Evolutionary conservation across 768 basidiomycete species (phyloP).

Genomic region (Lactifluus subvellereus): DNA sequence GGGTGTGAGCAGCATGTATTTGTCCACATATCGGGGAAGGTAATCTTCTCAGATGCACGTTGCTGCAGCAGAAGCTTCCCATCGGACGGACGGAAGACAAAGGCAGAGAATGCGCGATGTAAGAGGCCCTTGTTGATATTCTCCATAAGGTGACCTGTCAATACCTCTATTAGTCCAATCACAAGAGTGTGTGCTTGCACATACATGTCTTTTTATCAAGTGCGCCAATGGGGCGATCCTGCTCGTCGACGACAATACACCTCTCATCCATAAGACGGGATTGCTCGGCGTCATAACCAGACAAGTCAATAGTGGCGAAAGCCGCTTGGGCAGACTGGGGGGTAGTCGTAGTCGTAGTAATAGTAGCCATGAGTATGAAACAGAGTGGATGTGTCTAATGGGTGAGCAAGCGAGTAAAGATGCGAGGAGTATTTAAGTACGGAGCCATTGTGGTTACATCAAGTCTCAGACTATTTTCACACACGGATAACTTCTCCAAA

Average conservation of each 20-base stretch:
- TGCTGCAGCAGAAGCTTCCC: conserved; percentile 92
- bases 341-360: conserved; percentile 37
- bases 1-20: conserved; percentile 99
- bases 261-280: conserved; percentile 93
- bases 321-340: conserved; percentile 7
- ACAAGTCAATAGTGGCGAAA: conserved; percentile 71
- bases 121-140: conserved; percentile 92
- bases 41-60: conserved; percentile 97
- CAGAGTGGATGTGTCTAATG: not conserved
- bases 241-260: conserved; percentile 86
- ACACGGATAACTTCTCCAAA: not conserved
- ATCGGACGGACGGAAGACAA: conserved; percentile 91
- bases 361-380: conserved; percentile 30
- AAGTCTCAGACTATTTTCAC: conserved; percentile 12
- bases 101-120: conserved; percentile 96
- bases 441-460: not conserved
- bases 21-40: conserved; percentile 99
- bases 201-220: conserved; percentile 95
- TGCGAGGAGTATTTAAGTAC: conserved; percentile 16
- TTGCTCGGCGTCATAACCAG: conserved; percentile 86
- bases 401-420: not conserved
- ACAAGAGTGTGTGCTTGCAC: conserved; percentile 26
- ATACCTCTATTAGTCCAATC: not conserved
- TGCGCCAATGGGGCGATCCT: conserved; percentile 80
- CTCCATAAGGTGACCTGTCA: conserved; percentile 90